Evolutionary conservation across 768 basidiomycete genomes (phyloP).

Genomic region (Tulasnella sp.): DNA sequence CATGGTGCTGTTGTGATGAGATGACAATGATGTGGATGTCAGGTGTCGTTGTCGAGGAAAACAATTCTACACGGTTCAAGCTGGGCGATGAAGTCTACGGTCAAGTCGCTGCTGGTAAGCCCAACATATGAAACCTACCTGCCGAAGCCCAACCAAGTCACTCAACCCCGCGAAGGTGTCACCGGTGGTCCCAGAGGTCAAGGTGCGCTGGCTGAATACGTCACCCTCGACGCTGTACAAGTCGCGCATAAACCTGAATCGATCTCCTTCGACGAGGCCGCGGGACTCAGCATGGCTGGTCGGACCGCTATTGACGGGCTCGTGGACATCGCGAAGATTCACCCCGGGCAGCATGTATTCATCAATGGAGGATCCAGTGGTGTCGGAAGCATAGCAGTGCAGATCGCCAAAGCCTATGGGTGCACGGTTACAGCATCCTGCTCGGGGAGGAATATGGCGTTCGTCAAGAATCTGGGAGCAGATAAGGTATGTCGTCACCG

Average conservation of each 20-base stretch:
- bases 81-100: conserved; percentile 59
- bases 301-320: conserved; percentile 51
- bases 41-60: conserved; percentile 44
- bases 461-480: conserved; percentile 49
- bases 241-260: conserved; percentile 38
- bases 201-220: conserved; percentile 52
- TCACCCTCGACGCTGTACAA: conserved; percentile 33
- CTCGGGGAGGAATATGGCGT: conserved; percentile 47
- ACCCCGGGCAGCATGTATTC: conserved; percentile 48
- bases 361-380: conserved; percentile 61
- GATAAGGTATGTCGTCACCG: conserved; percentile 40
- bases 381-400: conserved; percentile 60
- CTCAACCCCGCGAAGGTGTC: background rate
- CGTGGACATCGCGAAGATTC: conserved; percentile 36
- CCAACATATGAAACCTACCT: background rate
- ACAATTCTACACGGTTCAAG: conserved; percentile 40
- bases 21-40: background rate
- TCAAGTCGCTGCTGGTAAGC: conserved; percentile 33
- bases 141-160: background rate
- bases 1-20: background rate
- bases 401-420: conserved; percentile 56
- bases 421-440: conserved; percentile 48
- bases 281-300: conserved; percentile 48
- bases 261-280: conserved; percentile 44
- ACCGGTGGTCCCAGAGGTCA: conserved; percentile 29